A percentile compares a stretch with the other conserved stretches of the same genome.
phyloP scores from a whole-genome alignment of 169 alveolate species.

The Cryptosporidium viatorum region DNA sequence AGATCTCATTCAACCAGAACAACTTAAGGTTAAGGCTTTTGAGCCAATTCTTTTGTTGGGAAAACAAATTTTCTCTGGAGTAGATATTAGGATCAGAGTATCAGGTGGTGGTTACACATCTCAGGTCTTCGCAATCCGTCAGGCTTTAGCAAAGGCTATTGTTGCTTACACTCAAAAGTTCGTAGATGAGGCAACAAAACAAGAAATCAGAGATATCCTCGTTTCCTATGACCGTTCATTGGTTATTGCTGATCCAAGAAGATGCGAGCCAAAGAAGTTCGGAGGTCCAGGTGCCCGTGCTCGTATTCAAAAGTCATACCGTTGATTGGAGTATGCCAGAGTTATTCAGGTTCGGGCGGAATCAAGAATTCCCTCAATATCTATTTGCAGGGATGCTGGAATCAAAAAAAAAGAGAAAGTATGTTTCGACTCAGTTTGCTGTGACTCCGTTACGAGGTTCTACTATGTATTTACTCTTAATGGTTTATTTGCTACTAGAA shows the following conservation, averaged over 20 bases:
- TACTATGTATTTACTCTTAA: neutral
- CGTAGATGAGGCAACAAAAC: constrained; percentile 95
- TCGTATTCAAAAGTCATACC: constrained; percentile 99
- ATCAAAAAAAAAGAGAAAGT: neutral
- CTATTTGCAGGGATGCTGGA: neutral
- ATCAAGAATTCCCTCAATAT: neutral
- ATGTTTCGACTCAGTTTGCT: neutral
- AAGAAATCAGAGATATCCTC: constrained; percentile 93
- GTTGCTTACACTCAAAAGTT: constrained; percentile 97
- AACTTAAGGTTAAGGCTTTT: constrained; percentile 94
- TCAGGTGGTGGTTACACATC: constrained; percentile 99
- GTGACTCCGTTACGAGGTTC: neutral
- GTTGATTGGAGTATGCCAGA: constrained; percentile 81
- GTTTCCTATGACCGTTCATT: constrained; percentile 98
- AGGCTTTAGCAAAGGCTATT: constrained; percentile 98
- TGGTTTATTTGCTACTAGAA: neutral
- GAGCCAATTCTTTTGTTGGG: constrained; percentile 99
- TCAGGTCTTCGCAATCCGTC: constrained; percentile 96
- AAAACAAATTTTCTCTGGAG: constrained; percentile 89
- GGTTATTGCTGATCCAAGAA: constrained; percentile 99
- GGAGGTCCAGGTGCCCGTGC: constrained; percentile 99
- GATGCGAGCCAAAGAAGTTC: constrained; percentile 99
- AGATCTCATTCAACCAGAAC: constrained; percentile 94
- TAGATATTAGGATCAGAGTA: constrained; percentile 97
- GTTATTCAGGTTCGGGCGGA: neutral